Conservation (phyloP, 164 flowering plant species). For the Magnolia changhungtana region DNA sequence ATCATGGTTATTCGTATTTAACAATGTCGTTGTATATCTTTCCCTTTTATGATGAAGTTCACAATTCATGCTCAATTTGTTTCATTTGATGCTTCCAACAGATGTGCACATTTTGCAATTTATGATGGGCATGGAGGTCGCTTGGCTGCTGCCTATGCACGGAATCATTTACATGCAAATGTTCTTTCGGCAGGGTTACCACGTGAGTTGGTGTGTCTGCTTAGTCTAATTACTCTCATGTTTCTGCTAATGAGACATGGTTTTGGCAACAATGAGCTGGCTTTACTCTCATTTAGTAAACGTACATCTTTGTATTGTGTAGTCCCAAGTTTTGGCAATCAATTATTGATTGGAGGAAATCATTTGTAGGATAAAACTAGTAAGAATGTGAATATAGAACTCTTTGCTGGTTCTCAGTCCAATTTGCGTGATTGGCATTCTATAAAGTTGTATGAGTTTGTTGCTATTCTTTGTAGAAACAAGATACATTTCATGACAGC, state of each 20-base stretch:
- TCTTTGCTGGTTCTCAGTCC: not conserved
- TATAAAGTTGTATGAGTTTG: not conserved
- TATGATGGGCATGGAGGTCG: slow-evolving; percentile 96
- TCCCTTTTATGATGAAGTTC: not conserved
- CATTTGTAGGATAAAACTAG: not conserved
- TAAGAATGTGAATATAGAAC: not conserved
- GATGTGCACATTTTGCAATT: slow-evolving; percentile 83
- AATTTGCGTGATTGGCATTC: not conserved
- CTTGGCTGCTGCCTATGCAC: slow-evolving; percentile 86
- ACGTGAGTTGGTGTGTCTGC: slow-evolving; percentile 91
- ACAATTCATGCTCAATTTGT: not conserved
- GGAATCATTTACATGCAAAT: slow-evolving; percentile 66
- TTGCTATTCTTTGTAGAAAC: not conserved
- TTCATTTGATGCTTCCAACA: slow-evolving; percentile 16
- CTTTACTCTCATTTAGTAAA: not conserved
- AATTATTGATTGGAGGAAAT: not conserved
- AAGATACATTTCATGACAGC: not conserved
- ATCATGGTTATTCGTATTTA: no score
- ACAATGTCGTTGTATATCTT: not conserved
- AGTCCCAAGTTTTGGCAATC: not conserved
- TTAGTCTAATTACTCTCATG: slow-evolving; percentile 23
- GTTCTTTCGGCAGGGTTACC: slow-evolving; percentile 88
- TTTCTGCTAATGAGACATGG: not conserved
- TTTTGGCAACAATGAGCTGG: not conserved
- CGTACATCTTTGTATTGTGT: not conserved